These are phyloP conservation scores for Hortiboletus campestris DNA, from an alignment of 768 basidiomycete species.

Conservation along the genomic window DNA sequence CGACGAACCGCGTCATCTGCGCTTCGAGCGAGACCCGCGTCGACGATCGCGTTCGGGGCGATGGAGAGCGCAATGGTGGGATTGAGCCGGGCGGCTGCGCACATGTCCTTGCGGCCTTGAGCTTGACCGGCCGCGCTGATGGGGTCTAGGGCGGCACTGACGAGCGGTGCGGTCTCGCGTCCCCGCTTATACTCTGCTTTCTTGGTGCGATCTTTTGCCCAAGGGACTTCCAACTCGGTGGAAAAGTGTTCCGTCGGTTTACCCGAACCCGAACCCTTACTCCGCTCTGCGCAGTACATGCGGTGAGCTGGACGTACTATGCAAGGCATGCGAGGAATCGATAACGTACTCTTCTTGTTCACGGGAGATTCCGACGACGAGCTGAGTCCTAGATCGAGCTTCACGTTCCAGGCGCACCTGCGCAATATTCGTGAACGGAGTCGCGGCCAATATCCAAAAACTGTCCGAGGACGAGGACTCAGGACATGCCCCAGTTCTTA, in stretches of 20 bases:
- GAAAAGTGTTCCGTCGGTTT: slow-evolving; percentile 39
- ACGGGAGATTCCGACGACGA: slow-evolving; percentile 29
- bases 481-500: slow-evolving; percentile 22
- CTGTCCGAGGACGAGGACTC: slow-evolving; percentile 25
- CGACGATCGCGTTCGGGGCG: slow-evolving; percentile 50
- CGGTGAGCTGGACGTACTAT: not conserved
- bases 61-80: slow-evolving; percentile 33
- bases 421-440: slow-evolving; percentile 30
- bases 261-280: slow-evolving; percentile 18
- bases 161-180: slow-evolving; percentile 55
- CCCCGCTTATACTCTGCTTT: slow-evolving; percentile 75
- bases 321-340: not conserved
- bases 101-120: slow-evolving; percentile 35
- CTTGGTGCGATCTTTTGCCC: slow-evolving; percentile 78
- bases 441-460: slow-evolving; percentile 13
- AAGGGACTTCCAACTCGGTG: slow-evolving; percentile 58
- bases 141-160: slow-evolving; percentile 62
- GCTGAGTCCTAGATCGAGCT: slow-evolving; percentile 25
- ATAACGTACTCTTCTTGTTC: slow-evolving; percentile 48
- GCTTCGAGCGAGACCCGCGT: slow-evolving; percentile 63
- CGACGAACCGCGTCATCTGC: slow-evolving; percentile 70
- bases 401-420: slow-evolving; percentile 28
- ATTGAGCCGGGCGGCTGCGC: slow-evolving; percentile 51
- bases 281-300: slow-evolving; percentile 25
- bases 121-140: slow-evolving; percentile 26